Evolutionary conservation across 192 early-diverging fungal species (phyloP), one percentile per base, ranked within the genome.

Genomic region (Coemansia nantahalensis): DNA sequence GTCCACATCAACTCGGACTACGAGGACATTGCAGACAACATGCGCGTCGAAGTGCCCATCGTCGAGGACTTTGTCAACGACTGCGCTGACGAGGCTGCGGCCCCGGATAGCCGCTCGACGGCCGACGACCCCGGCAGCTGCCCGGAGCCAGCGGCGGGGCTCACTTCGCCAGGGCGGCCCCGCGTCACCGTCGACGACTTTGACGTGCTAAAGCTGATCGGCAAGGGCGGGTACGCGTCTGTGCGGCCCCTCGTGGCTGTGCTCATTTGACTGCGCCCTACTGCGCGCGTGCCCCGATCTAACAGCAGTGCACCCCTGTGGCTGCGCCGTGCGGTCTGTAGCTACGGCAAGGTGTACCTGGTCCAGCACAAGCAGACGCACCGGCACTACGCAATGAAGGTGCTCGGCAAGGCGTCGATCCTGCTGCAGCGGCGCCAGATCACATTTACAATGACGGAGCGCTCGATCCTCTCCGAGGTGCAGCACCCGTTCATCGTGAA

Each of bases 401-500:
- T 93, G 4, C 78, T 97, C 35, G 83, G 84, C 69, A 94, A 97
- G 76, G 91, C 91, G 3, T 84, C 86, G 23, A 80, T 96, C 34
- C 79, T 91, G 38, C 68, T 93, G 13, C 84, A 93, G 68, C 59
- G 80, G 22, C 92, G 93, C 62, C 83, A 86, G 54, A 86, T 86
- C 10, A 80, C 84, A 24, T 83, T 91, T 65, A 96, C 92, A 36
- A 85, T 83, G 68, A 90, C 89, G 50, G 94, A 97, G 61, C 81
- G 92, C 22, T 80, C 83, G 44, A 91, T 97, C 47, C 78, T 97
- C 37, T 88, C 90, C 40, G 86, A 87, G 24, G 82, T 93, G 17
- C 80, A 83, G 19, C 90, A 95, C 59, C 90, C 93, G 5, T 96
- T 94, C 62, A 91, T 96, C 52, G 92, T 97, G 56, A 90, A 89